Base-by-base conservation (phyloP, 2,329 filamentous ascomycete species). In the Setomelanomma holmii region DNA sequence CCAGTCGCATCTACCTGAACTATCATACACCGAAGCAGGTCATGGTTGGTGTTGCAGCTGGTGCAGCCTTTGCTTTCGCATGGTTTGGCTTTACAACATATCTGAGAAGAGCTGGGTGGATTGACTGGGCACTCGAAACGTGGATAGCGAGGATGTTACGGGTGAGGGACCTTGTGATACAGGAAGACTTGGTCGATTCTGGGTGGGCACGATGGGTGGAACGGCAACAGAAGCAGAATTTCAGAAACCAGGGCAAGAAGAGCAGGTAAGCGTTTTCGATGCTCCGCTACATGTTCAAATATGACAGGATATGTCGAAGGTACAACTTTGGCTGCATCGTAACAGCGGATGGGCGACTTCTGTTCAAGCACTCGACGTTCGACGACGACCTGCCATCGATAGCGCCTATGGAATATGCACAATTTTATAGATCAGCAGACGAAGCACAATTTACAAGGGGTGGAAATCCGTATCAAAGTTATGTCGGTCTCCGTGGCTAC, bases 11-110 rank as follows among this genome's bases (percentile, higher is more conserved):
- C 39, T 99, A 99, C 71, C 80, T 99, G 56, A 91, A 88, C 73
- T 99, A 99, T 72, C 95, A 99, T 76, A 97, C 93, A 0, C 82
- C 85, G 33, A 87, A 83, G 67, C 95, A 99, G 78, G 95, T 99
- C 8, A 67, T 91, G n/a, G 90, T 89, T 1, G 95, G 95, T 2
- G 86, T 82, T 61, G 78, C 76, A 8, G 90, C 90, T 1, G 95
- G 95, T 0, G 78, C 83, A 1, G 68, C 84, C 1, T 91, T 88
- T 64, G 93, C 90, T 0, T 66, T 90, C 2, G 82, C 78, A 1
- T 99, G 95, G 95, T 99, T 96, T 68, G 71, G 78, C 1, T 79
- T 87, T 43, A 96, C 90, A 2, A 81, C 81, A n/a, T 73, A 84
- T 43, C 73, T 90, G 58, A 83, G 95, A 58, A 79, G 82, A 58